Percentiles rank a stretch among this genome's conserved stretches.
phyloP scores from a whole-genome alignment of 768 basidiomycete genomes.

The Lactarius pseudohatsudake region DNA sequence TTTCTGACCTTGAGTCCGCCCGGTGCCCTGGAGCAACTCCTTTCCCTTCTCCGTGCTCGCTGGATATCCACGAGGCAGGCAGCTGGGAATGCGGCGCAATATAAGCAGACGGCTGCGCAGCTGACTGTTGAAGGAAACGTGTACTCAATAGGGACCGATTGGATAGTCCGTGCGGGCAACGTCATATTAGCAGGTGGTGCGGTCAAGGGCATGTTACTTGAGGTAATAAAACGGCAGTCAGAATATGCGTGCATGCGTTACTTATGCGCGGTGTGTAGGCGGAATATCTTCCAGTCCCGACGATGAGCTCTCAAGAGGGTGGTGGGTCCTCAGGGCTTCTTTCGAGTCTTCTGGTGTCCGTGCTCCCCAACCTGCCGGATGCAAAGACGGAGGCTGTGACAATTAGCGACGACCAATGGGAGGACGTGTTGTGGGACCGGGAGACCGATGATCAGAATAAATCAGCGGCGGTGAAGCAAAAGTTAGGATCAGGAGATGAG shows the following conservation, averaged over 20 bases:
- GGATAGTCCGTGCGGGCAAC: constrained; percentile 78
- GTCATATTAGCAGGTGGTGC: constrained; percentile 73
- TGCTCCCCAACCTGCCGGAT: constrained; percentile 70
- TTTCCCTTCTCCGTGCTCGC: constrained; percentile 70
- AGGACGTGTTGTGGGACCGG: constrained; percentile 74
- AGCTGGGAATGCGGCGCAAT: constrained; percentile 41
- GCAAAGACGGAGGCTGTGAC: constrained; percentile 77
- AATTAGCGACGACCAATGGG: constrained; percentile 76
- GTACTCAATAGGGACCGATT: constrained; percentile 78
- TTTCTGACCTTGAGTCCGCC: constrained; percentile 76
- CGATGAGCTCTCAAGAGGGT: constrained; percentile 58
- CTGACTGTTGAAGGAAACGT: constrained; percentile 70
- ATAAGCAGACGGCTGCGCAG: constrained; percentile 56
- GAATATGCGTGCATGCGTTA: neutral
- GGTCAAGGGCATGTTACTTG: constrained; percentile 80
- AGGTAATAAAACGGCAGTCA: constrained; percentile 47
- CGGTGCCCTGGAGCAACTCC: constrained; percentile 70
- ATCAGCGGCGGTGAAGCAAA: constrained; percentile 19
- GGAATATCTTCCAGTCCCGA: constrained; percentile 78
- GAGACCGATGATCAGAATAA: constrained; percentile 53
- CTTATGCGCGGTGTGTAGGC: constrained; percentile 46
- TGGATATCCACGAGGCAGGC: constrained; percentile 62
- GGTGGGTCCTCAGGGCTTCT: constrained; percentile 73
- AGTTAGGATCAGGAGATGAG: constrained; percentile 43
- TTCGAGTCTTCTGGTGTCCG: constrained; percentile 70